Conservation (phyloP, 2,329 filamentous ascomycete genomes). For the Diatrype stigma region DNA sequence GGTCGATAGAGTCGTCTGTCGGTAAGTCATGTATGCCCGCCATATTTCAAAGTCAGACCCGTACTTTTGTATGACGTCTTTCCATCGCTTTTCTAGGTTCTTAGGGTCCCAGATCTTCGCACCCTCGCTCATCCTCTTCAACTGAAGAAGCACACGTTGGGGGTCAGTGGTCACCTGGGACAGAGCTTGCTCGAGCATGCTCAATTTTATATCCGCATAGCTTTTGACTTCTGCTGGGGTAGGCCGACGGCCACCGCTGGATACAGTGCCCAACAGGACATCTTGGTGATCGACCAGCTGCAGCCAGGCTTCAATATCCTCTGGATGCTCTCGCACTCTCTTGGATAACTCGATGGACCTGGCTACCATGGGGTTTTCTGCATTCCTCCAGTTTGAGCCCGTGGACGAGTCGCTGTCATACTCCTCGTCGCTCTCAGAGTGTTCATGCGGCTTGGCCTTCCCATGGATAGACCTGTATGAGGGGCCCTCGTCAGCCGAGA, state of each 20-base stretch:
- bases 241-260: constrained; percentile 39
- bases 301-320: constrained; percentile 70
- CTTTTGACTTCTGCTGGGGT: constrained; percentile 62
- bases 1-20: constrained; percentile 61
- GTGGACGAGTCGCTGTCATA: constrained; percentile 43
- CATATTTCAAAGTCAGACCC: constrained; percentile 62
- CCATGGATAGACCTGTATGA: constrained; percentile 63
- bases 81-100: constrained; percentile 61
- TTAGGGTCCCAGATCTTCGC: constrained; percentile 67
- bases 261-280: constrained; percentile 51
- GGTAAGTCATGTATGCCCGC: constrained; percentile 68
- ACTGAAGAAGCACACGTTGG: constrained; percentile 56
- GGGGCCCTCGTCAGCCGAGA: constrained; percentile 44
- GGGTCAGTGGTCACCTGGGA: constrained; percentile 43
- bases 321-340: constrained; percentile 60
- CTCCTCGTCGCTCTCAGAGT: constrained; percentile 46
- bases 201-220: constrained; percentile 74
- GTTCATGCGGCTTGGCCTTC: constrained; percentile 49
- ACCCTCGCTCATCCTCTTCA: constrained; percentile 71
- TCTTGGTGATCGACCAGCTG: constrained; percentile 77
- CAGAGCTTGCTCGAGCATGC: constrained; percentile 75
- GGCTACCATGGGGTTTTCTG: constrained; percentile 44
- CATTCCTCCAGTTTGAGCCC: constrained; percentile 25
- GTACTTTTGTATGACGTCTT: constrained; percentile 51
- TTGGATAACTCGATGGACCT: constrained; percentile 59